Conservation (phyloP, 345 rosid species). For the Lagerstroemia speciosa region DNA sequence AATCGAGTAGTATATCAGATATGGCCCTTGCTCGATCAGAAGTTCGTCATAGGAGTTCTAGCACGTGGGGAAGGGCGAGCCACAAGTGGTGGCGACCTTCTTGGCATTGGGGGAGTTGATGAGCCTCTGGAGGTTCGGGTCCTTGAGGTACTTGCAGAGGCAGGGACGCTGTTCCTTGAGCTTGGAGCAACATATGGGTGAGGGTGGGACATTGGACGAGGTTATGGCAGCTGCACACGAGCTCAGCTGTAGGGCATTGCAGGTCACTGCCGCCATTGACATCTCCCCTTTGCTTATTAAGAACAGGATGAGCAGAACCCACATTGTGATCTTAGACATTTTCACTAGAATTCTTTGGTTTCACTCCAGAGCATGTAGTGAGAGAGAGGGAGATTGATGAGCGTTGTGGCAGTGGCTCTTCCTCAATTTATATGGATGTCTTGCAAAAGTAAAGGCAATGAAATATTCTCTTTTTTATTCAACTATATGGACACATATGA, state of each 20-base stretch:
- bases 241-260: constrained; percentile 68
- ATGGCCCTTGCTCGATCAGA: too few relatives aligned
- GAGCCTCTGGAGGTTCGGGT: constrained; percentile 55
- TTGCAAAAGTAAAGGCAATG: too few relatives aligned
- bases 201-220: constrained; percentile 44
- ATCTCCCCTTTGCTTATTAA: neutral
- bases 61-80: constrained; percentile 76
- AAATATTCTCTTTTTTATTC: too few relatives aligned
- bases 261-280: constrained; percentile 30
- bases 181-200: constrained; percentile 58
- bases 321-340: constrained; percentile 2
- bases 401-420: neutral
- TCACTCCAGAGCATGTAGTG: too few relatives aligned
- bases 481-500: too few relatives aligned
- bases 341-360: too few relatives aligned
- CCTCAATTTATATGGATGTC: neutral
- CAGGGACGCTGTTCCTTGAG: constrained; percentile 84
- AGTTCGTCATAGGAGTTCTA: constrained; percentile 13
- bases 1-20: too few relatives aligned
- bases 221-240: constrained; percentile 73
- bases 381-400: neutral
- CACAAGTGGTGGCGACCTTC: constrained; percentile 68
- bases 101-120: constrained; percentile 79
- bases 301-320: neutral
- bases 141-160: constrained; percentile 67